A percentile compares a stretch with the other conserved stretches of the same genome.
Evolutionary conservation across 106 monocot species (phyloP).

Genomic region (Dendrobium chrysotoxum): DNA sequence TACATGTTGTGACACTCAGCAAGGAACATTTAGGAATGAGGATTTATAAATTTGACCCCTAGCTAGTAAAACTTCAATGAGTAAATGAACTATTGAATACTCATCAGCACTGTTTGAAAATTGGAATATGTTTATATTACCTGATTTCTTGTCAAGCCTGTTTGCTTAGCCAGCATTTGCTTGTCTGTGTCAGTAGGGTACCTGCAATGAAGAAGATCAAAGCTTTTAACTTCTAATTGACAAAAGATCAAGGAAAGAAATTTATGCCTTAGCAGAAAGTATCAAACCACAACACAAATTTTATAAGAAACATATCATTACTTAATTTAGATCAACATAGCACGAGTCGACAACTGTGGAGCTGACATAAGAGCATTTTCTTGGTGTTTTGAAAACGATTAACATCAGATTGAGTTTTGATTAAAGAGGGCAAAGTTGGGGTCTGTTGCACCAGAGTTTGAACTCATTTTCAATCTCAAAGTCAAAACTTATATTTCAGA

Average conservation of each 20-base stretch:
- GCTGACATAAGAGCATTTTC: not conserved
- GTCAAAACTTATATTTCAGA: not conserved
- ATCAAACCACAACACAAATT: no score
- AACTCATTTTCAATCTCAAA: not conserved
- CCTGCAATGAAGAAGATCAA: constrained; percentile 9
- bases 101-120: not conserved
- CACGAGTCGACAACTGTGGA: no score
- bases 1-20: no score
- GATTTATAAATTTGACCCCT: no score
- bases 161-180: constrained; percentile 49
- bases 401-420: no score
- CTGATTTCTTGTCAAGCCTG: constrained; percentile 47
- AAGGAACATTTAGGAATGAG: no score
- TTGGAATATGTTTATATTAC: constrained; percentile 9
- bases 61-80: no score
- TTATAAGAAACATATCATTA: not conserved
- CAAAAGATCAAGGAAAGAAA: not conserved
- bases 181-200: constrained; percentile 49
- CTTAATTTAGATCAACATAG: not conserved
- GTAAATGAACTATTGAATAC: no score
- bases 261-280: no score
- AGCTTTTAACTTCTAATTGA: not conserved
- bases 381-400: no score
- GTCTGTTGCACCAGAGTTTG: not conserved
- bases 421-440: not conserved